These are phyloP conservation scores for Glonium stellatum DNA, from an alignment of 495 filamentous ascomycete species.

Conservation along the genomic window DNA sequence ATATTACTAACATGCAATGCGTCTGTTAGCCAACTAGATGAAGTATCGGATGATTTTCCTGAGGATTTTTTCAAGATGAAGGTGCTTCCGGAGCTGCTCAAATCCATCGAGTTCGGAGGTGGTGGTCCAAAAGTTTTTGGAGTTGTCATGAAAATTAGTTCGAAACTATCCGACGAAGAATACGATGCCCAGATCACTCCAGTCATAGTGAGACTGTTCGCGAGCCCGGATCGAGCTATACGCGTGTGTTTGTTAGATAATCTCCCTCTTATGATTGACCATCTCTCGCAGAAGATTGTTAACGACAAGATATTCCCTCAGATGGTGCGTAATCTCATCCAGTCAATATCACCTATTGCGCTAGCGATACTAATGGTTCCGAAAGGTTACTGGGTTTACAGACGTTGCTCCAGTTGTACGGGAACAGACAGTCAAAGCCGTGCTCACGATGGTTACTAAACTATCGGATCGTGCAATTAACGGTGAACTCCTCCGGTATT, in stretches of 20 bases:
- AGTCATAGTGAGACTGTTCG: slow-evolving; percentile 79
- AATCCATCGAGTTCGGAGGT: slow-evolving; percentile 94
- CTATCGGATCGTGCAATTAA: slow-evolving; percentile 89
- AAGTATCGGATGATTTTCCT: slow-evolving; percentile 84
- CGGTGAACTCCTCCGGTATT: slow-evolving; percentile 80
- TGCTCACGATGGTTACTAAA: slow-evolving; percentile 76
- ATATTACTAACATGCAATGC: slow-evolving; percentile 25
- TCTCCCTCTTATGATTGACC: slow-evolving; percentile 83
- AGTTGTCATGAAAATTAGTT: slow-evolving; percentile 80
- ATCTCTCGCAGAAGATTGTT: slow-evolving; percentile 79
- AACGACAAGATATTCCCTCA: slow-evolving; percentile 96
- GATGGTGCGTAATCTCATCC: slow-evolving; percentile 49
- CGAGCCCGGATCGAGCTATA: slow-evolving; percentile 84
- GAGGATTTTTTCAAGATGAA: slow-evolving; percentile 98
- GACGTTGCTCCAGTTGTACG: slow-evolving; percentile 85
- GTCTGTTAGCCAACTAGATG: slow-evolving; percentile 63
- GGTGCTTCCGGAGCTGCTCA: slow-evolving; percentile 87
- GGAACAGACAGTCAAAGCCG: slow-evolving; percentile 91
- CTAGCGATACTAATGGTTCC: not conserved
- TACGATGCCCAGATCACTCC: slow-evolving; percentile 80
- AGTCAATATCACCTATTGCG: not conserved
- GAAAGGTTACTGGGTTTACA: slow-evolving; percentile 81
- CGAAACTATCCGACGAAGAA: slow-evolving; percentile 80
- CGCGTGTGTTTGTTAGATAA: slow-evolving; percentile 88
- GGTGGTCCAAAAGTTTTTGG: slow-evolving; percentile 87